Evolutionary conservation across 768 basidiomycete species (phyloP), one percentile per base, ranked within the genome.

Genomic region (Lactarius pseudohatsudake): DNA sequence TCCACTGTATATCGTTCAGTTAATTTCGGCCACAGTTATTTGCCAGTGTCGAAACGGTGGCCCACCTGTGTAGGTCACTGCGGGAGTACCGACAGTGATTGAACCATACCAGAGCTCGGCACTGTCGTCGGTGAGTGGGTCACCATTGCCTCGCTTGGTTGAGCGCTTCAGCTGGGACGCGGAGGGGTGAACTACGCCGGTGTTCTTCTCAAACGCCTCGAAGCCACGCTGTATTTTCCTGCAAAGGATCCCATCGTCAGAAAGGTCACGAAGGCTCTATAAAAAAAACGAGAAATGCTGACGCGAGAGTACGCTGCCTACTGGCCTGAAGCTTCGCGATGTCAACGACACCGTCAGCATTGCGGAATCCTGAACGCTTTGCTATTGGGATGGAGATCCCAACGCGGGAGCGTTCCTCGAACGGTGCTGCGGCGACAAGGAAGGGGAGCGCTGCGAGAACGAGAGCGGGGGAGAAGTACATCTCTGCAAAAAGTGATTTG

Each of bases 1-100:
- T 81, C 77, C 62, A 81, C 74, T 61, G 43, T 50, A 41, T 3
- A 11, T 43, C 4, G 15, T 1, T n/a, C 16, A 5, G 20, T 36
- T 18, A 47, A n/a, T 8, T 7, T 47, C 16, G 36, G 34, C 50
- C 1, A 4, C 8, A 34, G 22, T 5, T 5, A 36, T 28, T 6
- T n/a, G 15, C 4, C n/a, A 32, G 22, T 3, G 26, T 13, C n/a
- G 22, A 38, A 15, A 56, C 15, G 1, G 13, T 11, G 6, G 18
- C 28, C 11, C 11, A 54, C 69, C 65, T 32, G 64, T 71, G 67
- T 64, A 67, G 10, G 32, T 56, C 34, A 30, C 45, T 5, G 70
- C 18, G 4, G 70, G 70, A 57, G 64, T 69, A 36, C 71, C 71
- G 30, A 71, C 62, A n/a, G 58, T 40, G 53, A 72, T 69, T 1